Conservation (phyloP, 805 yeast genomes). For the Teunomyces stri region DNA sequence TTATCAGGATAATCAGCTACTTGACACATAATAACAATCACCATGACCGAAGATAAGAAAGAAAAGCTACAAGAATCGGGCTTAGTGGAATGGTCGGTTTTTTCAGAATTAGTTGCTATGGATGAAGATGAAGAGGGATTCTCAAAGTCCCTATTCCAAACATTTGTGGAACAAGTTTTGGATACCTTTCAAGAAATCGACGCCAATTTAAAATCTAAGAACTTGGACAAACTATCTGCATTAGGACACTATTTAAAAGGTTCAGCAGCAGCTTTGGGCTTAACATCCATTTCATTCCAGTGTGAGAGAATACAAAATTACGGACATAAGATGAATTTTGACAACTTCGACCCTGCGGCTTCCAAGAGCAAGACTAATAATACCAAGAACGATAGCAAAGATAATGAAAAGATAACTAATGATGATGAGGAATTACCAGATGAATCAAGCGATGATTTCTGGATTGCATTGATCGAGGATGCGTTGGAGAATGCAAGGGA, state of each 20-base stretch:
- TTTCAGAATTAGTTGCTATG: conserved; percentile 87
- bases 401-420: conserved; percentile 11
- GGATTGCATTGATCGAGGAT: conserved; percentile 47
- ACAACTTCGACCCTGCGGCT: conserved; percentile 23
- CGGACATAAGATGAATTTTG: conserved; percentile 55
- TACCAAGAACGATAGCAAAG: conserved; percentile 18
- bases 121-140: conserved; percentile 96
- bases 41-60: conserved; percentile 14
- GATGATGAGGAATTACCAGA: conserved; percentile 10
- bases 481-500: conserved; percentile 52
- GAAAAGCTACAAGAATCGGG: conserved; percentile 49
- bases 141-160: conserved; percentile 70
- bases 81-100: conserved; percentile 82
- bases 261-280: conserved; percentile 90
- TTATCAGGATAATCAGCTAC: neutral
- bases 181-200: conserved; percentile 76
- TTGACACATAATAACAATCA: neutral
- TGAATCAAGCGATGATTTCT: conserved; percentile 29
- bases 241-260: conserved; percentile 95
- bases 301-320: conserved; percentile 94
- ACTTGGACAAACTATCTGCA: conserved; percentile 60
- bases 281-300: conserved; percentile 74
- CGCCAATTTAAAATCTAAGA: conserved; percentile 43
- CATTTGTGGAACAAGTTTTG: conserved; percentile 86
- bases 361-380: conserved; percentile 12